phyloP scores from a whole-genome alignment of 2,329 filamentous ascomycete species.

The Colletotrichum musicola region DNA sequence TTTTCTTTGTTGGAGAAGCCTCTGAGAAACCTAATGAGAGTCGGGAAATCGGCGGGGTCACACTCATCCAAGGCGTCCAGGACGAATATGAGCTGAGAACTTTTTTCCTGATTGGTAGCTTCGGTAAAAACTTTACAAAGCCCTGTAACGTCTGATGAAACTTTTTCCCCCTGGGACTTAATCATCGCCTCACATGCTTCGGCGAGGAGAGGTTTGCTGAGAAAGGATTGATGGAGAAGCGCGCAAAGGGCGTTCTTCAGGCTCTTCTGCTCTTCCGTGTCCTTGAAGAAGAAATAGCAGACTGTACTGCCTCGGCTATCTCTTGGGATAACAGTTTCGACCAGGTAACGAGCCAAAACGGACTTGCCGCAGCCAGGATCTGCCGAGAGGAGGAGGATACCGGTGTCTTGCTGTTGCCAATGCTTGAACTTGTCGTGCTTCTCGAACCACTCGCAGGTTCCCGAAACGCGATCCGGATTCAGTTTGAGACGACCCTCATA shows the following conservation, averaged over 20 bases:
- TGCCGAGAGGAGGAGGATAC: background rate
- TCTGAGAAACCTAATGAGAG: background rate
- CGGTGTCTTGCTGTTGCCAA: background rate
- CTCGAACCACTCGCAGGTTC: background rate
- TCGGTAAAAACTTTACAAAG: background rate
- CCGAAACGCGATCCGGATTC: too few relatives aligned
- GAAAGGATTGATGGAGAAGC: background rate
- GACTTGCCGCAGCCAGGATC: background rate
- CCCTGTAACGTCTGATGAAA: background rate
- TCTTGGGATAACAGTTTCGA: background rate
- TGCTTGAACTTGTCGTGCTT: background rate
- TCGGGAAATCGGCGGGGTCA: background rate
- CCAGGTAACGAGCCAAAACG: background rate
- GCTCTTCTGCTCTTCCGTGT: background rate
- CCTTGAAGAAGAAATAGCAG: constrained; percentile 1
- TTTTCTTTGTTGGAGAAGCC: too few relatives aligned
- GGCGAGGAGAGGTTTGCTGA: background rate
- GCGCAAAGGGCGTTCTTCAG: background rate
- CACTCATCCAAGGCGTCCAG: background rate
- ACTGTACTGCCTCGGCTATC: background rate
- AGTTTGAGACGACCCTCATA: background rate
- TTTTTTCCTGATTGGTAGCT: background rate
- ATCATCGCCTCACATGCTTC: background rate
- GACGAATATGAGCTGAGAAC: background rate
- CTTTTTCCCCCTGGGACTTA: background rate